These are phyloP conservation scores for Penicillium sp. DNA, from an alignment of 2,329 filamentous ascomycete species.

Conservation along the genomic window DNA sequence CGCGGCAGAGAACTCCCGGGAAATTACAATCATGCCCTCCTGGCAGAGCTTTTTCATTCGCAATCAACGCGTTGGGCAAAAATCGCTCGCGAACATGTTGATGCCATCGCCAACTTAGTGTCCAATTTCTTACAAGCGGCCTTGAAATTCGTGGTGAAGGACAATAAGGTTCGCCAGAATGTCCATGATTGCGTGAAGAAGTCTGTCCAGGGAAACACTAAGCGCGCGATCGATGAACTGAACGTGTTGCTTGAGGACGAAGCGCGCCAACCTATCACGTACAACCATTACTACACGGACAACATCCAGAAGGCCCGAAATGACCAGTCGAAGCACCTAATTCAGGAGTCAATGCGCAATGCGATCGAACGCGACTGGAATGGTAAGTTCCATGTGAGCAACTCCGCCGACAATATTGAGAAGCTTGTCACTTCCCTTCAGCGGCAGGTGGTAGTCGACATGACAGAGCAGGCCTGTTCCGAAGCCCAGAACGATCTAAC, in stretches of 20 bases:
- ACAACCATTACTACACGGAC: slow-evolving; percentile 31
- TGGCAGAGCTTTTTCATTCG: slow-evolving; percentile 22
- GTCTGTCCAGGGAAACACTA: too few relatives aligned
- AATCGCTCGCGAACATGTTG: slow-evolving; percentile 15
- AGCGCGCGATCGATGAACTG: too few relatives aligned
- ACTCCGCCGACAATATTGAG: too few relatives aligned
- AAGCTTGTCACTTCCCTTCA: too few relatives aligned
- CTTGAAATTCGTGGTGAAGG: slow-evolving; percentile 8
- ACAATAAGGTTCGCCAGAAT: slow-evolving; percentile 3
- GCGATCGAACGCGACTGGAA: too few relatives aligned
- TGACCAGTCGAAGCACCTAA: too few relatives aligned
- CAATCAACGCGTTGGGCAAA: slow-evolving; percentile 23
- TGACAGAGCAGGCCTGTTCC: too few relatives aligned
- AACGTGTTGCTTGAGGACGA: slow-evolving; percentile 16
- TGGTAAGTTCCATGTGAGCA: too few relatives aligned
- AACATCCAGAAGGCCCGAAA: slow-evolving; percentile 26
- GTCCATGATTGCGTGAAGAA: too few relatives aligned
- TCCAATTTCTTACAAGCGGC: slow-evolving; percentile 9
- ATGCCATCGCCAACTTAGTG: slow-evolving; percentile 3
- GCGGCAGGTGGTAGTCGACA: too few relatives aligned
- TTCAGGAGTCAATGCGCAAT: too few relatives aligned
- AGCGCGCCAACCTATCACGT: slow-evolving; percentile 23
- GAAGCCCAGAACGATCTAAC: too few relatives aligned
- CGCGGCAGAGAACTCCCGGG: slow-evolving; percentile 26
- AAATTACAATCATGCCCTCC: slow-evolving; percentile 23